phyloP scores from a whole-genome alignment of 2,329 filamentous ascomycete genomes.

The Ophiostoma sp. region DNA sequence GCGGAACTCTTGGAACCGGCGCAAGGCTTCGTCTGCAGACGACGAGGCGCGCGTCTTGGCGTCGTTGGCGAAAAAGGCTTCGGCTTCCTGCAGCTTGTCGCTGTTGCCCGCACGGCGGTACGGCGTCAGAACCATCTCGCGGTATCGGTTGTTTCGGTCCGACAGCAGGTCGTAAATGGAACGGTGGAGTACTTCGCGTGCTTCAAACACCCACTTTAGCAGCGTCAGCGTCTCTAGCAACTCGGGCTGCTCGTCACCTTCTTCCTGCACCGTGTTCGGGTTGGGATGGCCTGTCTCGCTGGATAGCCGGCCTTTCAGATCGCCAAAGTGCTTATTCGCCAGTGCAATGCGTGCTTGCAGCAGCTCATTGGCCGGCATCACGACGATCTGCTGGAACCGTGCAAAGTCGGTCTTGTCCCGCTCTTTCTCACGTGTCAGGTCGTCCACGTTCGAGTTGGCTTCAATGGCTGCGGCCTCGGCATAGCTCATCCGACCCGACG shows the following conservation, averaged over 20 bases:
- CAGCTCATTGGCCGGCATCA: conserved; percentile 77
- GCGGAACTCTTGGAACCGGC: conserved; percentile 70
- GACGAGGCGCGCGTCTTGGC: conserved; percentile 63
- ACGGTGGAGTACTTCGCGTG: conserved; percentile 79
- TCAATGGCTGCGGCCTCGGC: conserved; percentile 74
- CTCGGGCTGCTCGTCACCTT: conserved; percentile 92
- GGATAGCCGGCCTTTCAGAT: conserved; percentile 66
- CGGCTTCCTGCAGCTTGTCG: conserved; percentile 73
- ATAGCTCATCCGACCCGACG: conserved; percentile 72
- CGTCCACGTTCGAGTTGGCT: conserved; percentile 64
- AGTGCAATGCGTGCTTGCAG: conserved; percentile 69
- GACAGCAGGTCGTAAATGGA: conserved; percentile 79
- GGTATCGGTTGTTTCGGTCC: conserved; percentile 81
- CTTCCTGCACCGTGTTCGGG: conserved; percentile 83
- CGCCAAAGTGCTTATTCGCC: conserved; percentile 71
- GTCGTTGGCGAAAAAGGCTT: conserved; percentile 78
- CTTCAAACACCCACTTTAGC: conserved; percentile 95
- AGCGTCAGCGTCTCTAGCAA: conserved; percentile 89
- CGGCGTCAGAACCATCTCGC: conserved; percentile 74
- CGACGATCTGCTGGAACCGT: conserved; percentile 72
- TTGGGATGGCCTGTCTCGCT: conserved; percentile 62
- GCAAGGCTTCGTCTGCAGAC: conserved; percentile 66
- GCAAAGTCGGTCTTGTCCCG: conserved; percentile 76
- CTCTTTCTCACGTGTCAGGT: conserved; percentile 65
- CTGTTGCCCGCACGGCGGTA: conserved; percentile 70